Conservation (phyloP, 768 basidiomycete genomes). For the Tephrocybe sp. region DNA sequence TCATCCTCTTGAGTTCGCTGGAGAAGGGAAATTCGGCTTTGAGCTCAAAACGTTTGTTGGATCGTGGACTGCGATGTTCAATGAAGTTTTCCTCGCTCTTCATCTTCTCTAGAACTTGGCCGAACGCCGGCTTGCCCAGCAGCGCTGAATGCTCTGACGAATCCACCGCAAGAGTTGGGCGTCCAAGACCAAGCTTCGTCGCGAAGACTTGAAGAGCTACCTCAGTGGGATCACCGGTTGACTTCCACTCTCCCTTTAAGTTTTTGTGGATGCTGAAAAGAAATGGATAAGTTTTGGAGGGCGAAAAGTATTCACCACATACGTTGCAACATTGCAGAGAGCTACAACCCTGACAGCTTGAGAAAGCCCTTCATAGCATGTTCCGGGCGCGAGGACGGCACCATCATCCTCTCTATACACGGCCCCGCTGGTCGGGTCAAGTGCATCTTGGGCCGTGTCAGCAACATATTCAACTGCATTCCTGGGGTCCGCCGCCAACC, state of each 20-base stretch:
- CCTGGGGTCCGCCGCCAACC: slow-evolving; percentile 31
- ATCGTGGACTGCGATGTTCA: slow-evolving; percentile 10
- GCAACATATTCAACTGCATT: slow-evolving; percentile 29
- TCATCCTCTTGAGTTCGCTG: slow-evolving; percentile 53
- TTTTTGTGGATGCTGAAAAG: slow-evolving; percentile 32
- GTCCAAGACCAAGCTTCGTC: slow-evolving; percentile 45
- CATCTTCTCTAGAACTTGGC: slow-evolving; percentile 28
- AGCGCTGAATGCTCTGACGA: slow-evolving; percentile 17
- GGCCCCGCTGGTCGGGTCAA: slow-evolving; percentile 29
- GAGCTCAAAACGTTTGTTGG: slow-evolving; percentile 33
- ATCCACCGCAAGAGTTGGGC: slow-evolving; percentile 27
- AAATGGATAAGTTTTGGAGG: neutral
- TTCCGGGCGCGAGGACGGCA: slow-evolving; percentile 18
- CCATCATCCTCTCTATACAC: slow-evolving; percentile 24
- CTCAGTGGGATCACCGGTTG: slow-evolving; percentile 57
- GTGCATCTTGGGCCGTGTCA: slow-evolving; percentile 29
- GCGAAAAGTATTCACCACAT: slow-evolving; percentile 4
- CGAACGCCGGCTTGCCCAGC: slow-evolving; percentile 22
- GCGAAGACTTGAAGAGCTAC: slow-evolving; percentile 59
- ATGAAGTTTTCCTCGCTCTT: slow-evolving; percentile 17
- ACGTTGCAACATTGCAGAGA: slow-evolving; percentile 40
- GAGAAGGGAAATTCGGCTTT: slow-evolving; percentile 46
- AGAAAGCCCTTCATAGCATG: slow-evolving; percentile 23
- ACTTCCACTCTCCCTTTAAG: slow-evolving; percentile 42
- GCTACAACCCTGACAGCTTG: slow-evolving; percentile 32